A percentile compares a stretch with the other conserved stretches of the same genome.
phyloP scores from a whole-genome alignment of 2,329 filamentous ascomycete species.

The Trichoderma oligosporum region DNA sequence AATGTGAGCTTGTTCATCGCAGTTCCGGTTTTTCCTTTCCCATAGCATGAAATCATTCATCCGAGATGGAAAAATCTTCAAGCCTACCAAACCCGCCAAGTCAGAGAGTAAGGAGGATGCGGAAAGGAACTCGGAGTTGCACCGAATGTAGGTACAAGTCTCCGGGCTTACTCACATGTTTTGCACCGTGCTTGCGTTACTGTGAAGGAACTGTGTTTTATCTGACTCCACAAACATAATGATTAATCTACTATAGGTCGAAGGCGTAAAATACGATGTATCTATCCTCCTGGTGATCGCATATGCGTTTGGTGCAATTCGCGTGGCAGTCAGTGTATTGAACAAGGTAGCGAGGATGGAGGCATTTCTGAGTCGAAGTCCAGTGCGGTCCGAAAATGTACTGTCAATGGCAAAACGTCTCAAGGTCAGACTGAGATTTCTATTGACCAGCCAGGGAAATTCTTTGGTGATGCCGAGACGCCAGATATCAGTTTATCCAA shows the following conservation, averaged over 20 bases:
- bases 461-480: background rate
- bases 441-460: background rate
- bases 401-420: background rate
- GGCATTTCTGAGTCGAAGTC: background rate
- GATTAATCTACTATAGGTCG: slow-evolving; percentile 33
- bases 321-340: slow-evolving; percentile 19
- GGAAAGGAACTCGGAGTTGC: slow-evolving; percentile 29
- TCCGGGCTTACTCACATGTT: background rate
- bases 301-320: slow-evolving; percentile 40
- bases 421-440: background rate
- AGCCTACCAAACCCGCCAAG: background rate
- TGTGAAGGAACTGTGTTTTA: background rate
- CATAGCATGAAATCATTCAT: background rate
- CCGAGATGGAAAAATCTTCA: slow-evolving; percentile 7
- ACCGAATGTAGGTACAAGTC: slow-evolving; percentile 24
- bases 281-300: slow-evolving; percentile 36
- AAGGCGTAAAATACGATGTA: slow-evolving; percentile 45
- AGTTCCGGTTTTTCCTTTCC: background rate
- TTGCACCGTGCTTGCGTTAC: background rate
- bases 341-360: slow-evolving; percentile 16
- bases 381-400: background rate
- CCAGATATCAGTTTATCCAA: background rate
- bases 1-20: background rate
- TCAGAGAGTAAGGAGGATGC: slow-evolving; percentile 22
- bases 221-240: background rate